phyloP scores from a whole-genome alignment of 345 rosid genomes.

The Gynandropsis gynandra region DNA sequence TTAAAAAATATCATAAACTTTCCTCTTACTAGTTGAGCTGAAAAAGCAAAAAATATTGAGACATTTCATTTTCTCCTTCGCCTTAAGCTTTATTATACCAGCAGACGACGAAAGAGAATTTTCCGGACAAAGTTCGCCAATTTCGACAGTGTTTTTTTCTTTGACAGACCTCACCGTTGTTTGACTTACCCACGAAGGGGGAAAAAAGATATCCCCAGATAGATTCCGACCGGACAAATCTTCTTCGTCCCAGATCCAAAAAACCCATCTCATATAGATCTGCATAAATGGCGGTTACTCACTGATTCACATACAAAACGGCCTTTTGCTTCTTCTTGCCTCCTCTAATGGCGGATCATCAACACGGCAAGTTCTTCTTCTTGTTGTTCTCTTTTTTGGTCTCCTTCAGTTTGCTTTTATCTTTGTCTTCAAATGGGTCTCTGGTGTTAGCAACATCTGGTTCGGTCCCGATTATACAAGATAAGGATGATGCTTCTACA shows the following conservation, averaged over 20 bases:
- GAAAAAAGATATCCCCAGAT: slow-evolving; percentile 26
- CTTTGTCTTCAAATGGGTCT: slow-evolving; percentile 27
- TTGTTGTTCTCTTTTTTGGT: slow-evolving; percentile 20
- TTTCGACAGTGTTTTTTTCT: background rate
- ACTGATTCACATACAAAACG: slow-evolving; percentile 17
- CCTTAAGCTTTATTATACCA: no score
- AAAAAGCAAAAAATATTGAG: no score
- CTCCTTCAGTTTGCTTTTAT: slow-evolving; percentile 29
- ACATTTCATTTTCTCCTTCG: no score
- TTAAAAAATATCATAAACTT: no score
- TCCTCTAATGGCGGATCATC: slow-evolving; percentile 42
- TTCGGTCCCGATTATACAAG: slow-evolving; percentile 31
- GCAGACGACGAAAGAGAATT: no score
- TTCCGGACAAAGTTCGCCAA: no score
- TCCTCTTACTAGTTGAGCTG: no score
- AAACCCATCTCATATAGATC: slow-evolving; percentile 13
- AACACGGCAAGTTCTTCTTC: slow-evolving; percentile 50
- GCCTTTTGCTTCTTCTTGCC: background rate
- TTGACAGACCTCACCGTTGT: slow-evolving; percentile 7
- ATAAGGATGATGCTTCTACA: slow-evolving; percentile 19
- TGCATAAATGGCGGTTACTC: slow-evolving; percentile 24
- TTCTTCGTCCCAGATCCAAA: slow-evolving; percentile 33
- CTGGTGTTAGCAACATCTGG: slow-evolving; percentile 22
- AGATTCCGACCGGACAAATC: slow-evolving; percentile 31
- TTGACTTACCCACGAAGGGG: slow-evolving; percentile 16